A percentile compares a stretch with the other conserved stretches of the same genome.
Evolutionary conservation across 75 land plant species (phyloP).

Genomic region (Pinus tabuliformis): DNA sequence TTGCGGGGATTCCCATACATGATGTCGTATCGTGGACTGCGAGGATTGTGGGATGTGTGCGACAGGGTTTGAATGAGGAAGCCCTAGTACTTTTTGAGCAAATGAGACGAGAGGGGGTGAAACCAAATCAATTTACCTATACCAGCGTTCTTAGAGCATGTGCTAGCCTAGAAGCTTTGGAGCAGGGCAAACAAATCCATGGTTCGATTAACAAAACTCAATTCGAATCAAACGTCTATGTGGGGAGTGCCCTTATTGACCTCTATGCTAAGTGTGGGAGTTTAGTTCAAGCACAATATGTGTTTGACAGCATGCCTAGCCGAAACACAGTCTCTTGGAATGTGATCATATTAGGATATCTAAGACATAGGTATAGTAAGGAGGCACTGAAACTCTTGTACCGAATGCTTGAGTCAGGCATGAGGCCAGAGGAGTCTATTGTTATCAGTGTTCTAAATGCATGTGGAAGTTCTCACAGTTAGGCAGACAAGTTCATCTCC

Average conservation of each 20-base stretch:
- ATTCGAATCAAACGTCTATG: neutral
- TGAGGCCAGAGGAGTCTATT: neutral
- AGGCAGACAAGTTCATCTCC: neutral
- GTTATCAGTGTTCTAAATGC: constrained; percentile 1
- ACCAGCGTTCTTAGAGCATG: constrained; percentile 64
- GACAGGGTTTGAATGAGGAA: constrained; percentile 39
- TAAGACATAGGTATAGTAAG: neutral
- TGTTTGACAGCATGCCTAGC: constrained; percentile 6
- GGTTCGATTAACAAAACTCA: constrained; percentile 4
- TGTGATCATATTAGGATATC: neutral
- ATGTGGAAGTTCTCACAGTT: neutral
- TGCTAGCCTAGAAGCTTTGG: constrained; percentile 7
- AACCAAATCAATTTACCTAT: constrained; percentile 59
- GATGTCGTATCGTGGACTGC: constrained; percentile 74
- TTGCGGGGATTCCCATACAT: constrained; percentile 37
- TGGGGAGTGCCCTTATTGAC: constrained; percentile 55
- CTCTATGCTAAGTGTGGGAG: constrained; percentile 50
- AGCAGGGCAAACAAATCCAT: constrained; percentile 4
- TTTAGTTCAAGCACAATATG: neutral
- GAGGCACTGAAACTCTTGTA: constrained; percentile 3
- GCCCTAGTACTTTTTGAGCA: constrained; percentile 47
- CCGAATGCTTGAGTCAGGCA: constrained; percentile 7
- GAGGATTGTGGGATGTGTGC: constrained; percentile 64
- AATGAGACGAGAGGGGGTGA: constrained; percentile 43
- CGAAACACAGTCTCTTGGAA: neutral